phyloP scores from a whole-genome alignment of 768 basidiomycete species.

The Collybia nuda region DNA sequence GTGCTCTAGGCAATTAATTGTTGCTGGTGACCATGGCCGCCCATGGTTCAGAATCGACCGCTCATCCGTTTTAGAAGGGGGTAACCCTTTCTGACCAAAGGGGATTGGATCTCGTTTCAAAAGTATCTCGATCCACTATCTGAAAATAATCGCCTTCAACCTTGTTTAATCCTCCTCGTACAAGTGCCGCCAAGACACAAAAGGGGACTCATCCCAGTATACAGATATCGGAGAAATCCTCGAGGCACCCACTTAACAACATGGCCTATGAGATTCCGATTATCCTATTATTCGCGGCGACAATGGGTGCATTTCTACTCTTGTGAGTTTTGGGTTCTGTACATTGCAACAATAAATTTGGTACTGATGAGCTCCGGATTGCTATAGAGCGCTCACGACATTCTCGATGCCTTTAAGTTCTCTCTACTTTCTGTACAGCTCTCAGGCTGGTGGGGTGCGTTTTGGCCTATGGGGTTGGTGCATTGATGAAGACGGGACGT shows the following conservation, averaged over 20 bases:
- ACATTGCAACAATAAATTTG: background rate
- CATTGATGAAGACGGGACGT: conserved; percentile 28
- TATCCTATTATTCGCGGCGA: conserved; percentile 22
- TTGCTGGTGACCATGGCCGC: too few relatives aligned
- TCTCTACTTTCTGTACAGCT: conserved; percentile 36
- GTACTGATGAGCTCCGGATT: background rate
- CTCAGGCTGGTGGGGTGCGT: conserved; percentile 36
- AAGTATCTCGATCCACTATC: too few relatives aligned
- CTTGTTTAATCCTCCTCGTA: too few relatives aligned
- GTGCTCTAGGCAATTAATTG: too few relatives aligned
- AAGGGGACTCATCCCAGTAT: too few relatives aligned
- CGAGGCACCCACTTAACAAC: background rate
- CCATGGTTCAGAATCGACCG: too few relatives aligned
- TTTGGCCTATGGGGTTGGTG: conserved; percentile 47
- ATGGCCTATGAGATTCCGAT: conserved; percentile 17
- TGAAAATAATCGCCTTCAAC: too few relatives aligned
- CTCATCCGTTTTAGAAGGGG: too few relatives aligned
- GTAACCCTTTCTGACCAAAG: too few relatives aligned
- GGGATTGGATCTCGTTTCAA: too few relatives aligned
- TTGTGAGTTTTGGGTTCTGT: conserved; percentile 16
- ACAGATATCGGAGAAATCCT: background rate
- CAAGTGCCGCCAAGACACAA: too few relatives aligned
- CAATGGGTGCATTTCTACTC: conserved; percentile 24
- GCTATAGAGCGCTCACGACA: conserved; percentile 26
- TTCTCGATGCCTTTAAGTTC: conserved; percentile 32